These are phyloP conservation scores for Calonectria crousiana DNA, from an alignment of 2,329 filamentous ascomycete genomes.

Conservation along the genomic window DNA sequence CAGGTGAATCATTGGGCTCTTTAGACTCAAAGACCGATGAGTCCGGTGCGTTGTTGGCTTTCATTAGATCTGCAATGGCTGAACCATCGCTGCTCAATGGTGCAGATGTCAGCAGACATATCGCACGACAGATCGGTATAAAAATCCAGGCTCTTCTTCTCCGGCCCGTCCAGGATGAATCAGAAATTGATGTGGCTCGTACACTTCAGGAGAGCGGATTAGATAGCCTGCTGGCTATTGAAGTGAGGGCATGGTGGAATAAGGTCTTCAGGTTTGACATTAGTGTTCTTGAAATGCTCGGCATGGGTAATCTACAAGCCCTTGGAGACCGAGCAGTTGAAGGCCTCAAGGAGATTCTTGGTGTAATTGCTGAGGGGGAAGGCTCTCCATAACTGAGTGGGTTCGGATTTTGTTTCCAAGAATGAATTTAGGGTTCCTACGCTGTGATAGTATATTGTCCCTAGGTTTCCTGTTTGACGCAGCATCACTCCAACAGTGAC, in stretches of 20 bases:
- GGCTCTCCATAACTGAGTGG: background rate
- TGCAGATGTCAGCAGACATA: background rate
- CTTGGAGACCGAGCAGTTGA: background rate
- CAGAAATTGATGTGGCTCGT: constrained; percentile 5
- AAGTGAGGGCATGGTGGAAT: constrained; percentile 26
- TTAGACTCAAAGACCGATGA: background rate
- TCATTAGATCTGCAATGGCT: background rate
- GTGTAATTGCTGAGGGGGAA: background rate
- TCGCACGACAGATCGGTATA: constrained; percentile 17
- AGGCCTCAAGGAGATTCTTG: background rate
- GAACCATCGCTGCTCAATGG: background rate
- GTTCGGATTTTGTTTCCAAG: background rate
- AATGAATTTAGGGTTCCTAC: background rate
- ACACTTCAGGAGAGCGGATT: constrained; percentile 24
- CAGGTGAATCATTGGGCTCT: background rate
- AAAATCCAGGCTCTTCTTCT: constrained; percentile 29
- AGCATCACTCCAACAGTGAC: background rate
- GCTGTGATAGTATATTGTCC: background rate
- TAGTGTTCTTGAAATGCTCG: constrained; percentile 32
- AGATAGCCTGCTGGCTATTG: constrained; percentile 29
- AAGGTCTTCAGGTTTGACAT: constrained; percentile 22
- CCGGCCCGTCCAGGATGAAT: background rate
- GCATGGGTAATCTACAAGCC: constrained; percentile 4
- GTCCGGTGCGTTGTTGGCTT: background rate
- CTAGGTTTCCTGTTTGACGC: background rate